Evolutionary conservation across 768 basidiomycete genomes (phyloP), one percentile per base, ranked within the genome.

Genomic region (Leccinum fibrillosum): DNA sequence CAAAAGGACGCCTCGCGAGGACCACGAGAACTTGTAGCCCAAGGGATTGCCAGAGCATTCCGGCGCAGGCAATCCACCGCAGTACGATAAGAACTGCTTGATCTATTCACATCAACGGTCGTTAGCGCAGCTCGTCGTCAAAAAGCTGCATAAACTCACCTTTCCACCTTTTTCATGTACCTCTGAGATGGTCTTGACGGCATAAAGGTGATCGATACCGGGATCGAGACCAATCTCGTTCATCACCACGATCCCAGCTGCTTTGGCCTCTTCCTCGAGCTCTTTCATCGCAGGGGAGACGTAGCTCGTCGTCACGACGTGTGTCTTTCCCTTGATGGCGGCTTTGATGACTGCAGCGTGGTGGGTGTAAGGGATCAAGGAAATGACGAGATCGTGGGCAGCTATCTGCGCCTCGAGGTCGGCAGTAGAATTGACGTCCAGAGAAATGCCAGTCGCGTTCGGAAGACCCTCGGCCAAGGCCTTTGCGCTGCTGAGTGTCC

Each of bases 1-100:
- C 64, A 98, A 89, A 55, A 99, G 88, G 47, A 95, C 94, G 53
- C 95, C 96, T 21, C 94, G 89, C 8, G 94, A 91, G 7, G 94
- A 96, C 97, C 97, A 98, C 37, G 94, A 97, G 78, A 99, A 98
- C 74, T 98, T 98, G 86, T 98, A 99, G 11, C 96, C 96, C 56
- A 98, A 88, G 2, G 97, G 94, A 78, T 98, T 99, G 68, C 87
- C 86, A 4, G 93, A 85, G 69, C 89, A 89, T 66, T 92, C 88
- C 7, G 94, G 92, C 0, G 94, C 92, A 50, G 95, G 94, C 50
- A 98, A 89, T 58, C 96, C 96, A 69, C 95, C 94, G 63, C 96
- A 98, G 82, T 93, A 97, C 0, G 92, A 94, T 55, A 89, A 76
- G 83, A 98, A 98, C 64, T 90, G 78, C 69, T 91, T 94, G 75